Conservation (phyloP, 179 eudicot species). For the Corrigiola litoralis region DNA sequence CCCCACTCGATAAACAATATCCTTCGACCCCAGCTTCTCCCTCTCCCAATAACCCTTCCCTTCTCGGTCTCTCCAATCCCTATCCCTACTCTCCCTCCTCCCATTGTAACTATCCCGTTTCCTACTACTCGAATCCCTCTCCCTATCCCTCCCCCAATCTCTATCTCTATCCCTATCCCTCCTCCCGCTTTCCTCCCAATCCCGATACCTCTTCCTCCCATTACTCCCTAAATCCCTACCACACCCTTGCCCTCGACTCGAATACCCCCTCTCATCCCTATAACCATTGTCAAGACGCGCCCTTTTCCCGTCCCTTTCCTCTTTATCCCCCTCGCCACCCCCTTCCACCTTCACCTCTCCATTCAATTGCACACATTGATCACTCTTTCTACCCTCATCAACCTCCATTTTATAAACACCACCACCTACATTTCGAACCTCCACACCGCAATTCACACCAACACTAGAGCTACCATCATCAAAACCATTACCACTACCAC, state of each 20-base stretch:
- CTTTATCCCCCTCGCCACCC: conserved; percentile 26
- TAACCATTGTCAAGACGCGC: conserved; percentile 23
- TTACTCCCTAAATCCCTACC: conserved; percentile 19
- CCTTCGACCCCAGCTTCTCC: conserved; percentile 57
- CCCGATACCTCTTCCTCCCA: conserved; percentile 33
- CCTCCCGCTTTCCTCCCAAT: conserved; percentile 27
- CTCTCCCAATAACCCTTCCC: conserved; percentile 93
- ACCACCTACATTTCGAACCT: not conserved
- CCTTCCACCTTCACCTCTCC: conserved; percentile 8
- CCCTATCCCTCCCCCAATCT: conserved; percentile 27
- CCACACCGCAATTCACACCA: not conserved
- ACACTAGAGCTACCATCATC: not conserved
- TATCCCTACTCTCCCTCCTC: conserved; percentile 44
- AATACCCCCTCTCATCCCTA: conserved; percentile 37
- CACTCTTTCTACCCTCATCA: conserved; percentile 21
- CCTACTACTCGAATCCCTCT: conserved; percentile 29
- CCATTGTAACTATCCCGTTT: conserved; percentile 45
- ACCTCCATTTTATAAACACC: conserved; percentile 19
- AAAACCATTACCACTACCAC: conserved; percentile 11
- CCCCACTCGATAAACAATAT: conserved; percentile 70
- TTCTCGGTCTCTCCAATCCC: conserved; percentile 60
- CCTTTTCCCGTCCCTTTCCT: conserved; percentile 41
- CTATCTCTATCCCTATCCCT: conserved; percentile 40
- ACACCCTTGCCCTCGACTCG: conserved; percentile 24
- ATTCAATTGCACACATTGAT: conserved; percentile 11